These are phyloP conservation scores for Puccinia triticina DNA, from an alignment of 1,284 basidiomycete species.

Conservation along the genomic window DNA sequence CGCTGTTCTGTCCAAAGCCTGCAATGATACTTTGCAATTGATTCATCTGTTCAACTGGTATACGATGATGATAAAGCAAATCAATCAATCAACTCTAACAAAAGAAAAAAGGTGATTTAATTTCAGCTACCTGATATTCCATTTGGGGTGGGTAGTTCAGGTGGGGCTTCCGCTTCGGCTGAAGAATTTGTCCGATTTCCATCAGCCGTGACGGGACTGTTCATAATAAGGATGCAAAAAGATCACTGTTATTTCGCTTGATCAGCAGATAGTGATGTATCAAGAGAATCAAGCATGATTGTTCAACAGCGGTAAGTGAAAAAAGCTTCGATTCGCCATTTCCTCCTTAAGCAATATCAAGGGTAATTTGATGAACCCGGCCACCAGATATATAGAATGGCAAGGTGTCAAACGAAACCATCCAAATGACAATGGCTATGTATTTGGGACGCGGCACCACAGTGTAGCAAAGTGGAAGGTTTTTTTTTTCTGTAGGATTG, in stretches of 20 bases:
- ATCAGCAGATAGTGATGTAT: background rate
- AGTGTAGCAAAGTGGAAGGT: background rate
- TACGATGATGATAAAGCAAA: background rate
- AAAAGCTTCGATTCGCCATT: background rate
- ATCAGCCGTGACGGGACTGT: background rate
- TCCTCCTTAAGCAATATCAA: background rate
- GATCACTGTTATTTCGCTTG: background rate
- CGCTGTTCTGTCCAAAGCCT: slow-evolving; percentile 6
- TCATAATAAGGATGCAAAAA: background rate
- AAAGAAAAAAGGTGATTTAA: background rate
- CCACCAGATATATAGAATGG: background rate
- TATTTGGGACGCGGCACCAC: background rate
- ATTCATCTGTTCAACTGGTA: slow-evolving; percentile 38
- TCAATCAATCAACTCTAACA: background rate
- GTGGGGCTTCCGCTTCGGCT: background rate
- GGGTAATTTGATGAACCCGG: background rate
- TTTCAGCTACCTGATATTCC: slow-evolving; percentile 1
- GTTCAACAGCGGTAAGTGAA: background rate
- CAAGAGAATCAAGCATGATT: background rate
- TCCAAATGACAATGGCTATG: background rate
- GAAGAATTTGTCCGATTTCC: background rate
- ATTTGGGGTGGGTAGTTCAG: background rate
- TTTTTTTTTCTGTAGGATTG: background rate
- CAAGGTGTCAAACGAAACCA: background rate
- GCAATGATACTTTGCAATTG: slow-evolving; percentile 42